Evolutionary conservation across 2,329 filamentous ascomycete species (phyloP), one percentile per base, ranked within the genome.

Genomic region (Davidsoniella eucalypti): DNA sequence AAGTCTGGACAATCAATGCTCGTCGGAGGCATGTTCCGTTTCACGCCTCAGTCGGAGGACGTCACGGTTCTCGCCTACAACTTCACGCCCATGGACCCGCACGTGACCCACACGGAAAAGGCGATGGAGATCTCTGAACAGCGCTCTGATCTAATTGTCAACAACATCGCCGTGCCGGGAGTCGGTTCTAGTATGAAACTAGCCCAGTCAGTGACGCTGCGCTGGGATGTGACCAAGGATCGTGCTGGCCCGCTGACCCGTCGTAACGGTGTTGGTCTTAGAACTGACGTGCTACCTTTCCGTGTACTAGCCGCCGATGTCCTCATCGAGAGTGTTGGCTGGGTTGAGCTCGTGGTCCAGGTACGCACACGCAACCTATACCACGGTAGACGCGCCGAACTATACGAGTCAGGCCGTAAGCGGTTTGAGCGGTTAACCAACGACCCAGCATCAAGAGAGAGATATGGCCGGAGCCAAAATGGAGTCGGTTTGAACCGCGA

Each of bases 271-370:
- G 73, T 73, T 42, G 78, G 73, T 38, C 68, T 81, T 43, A 78
- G 75, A 51, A 72, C 82, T 0, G 78, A 85, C 2, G 67, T 71
- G 14, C 68, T 96, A 4, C 86, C 87, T 0, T 98, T 88, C 64
- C 75, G 76, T 12, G 78, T 96, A 2, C 72, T 92, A 54, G 78
- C 82, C 7, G 75, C 82, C 0, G 93, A 98, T 60, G 78, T 98
- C 21, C 68, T 98, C 12, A 79, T 98, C 46, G 90, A 96, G 62
- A 87, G 92, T 2, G 82, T 87, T 23, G 92, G 92, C 6, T 98
- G 93, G 84, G 74, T 98, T 2, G 92, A 98, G 64, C 64, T 98
- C 39, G 80, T 80, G 0, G 81, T 81, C 2, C 90, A 98, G 65
- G 77, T 93, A 8, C 77, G 90, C 47, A 75, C 71, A 14, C 73